A percentile compares a stretch with the other conserved stretches of the same genome.
These are phyloP conservation scores for Yamadazyma tumulicola DNA, from an alignment of 805 yeast species.

Conservation along the genomic window DNA sequence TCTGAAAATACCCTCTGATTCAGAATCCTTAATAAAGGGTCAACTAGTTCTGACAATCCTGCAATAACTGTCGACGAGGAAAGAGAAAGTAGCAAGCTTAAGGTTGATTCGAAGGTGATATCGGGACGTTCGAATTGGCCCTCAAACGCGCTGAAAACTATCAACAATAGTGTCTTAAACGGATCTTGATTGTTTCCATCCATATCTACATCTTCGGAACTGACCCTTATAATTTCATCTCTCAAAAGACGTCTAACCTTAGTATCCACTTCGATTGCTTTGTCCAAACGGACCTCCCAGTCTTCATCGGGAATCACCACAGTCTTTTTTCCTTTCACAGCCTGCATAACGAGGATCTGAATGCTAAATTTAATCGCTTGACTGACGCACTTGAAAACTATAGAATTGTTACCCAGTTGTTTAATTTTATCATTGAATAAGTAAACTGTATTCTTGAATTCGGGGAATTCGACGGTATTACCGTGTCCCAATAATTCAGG, in stretches of 20 bases:
- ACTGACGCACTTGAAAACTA: constrained; percentile 24
- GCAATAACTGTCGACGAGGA: constrained; percentile 25
- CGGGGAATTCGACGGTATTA: constrained; percentile 50
- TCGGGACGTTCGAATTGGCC: constrained; percentile 17
- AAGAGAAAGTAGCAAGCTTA: constrained; percentile 30
- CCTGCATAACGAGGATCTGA: constrained; percentile 62
- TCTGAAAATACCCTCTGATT: constrained; percentile 20
- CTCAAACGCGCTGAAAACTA: constrained; percentile 36
- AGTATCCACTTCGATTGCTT: constrained; percentile 61
- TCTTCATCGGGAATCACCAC: constrained; percentile 67
- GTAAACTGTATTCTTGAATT: constrained; percentile 39
- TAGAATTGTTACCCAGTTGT: constrained; percentile 19
- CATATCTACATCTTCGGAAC: constrained; percentile 15
- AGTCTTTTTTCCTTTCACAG: constrained; percentile 48
- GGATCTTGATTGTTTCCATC: constrained; percentile 11
- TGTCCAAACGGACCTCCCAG: constrained; percentile 68
- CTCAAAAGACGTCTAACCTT: constrained; percentile 35
- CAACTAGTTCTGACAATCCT: constrained; percentile 15
- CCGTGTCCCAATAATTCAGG: constrained; percentile 41
- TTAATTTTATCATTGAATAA: constrained; percentile 14
- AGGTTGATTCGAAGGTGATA: constrained; percentile 31
- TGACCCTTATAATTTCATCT: constrained; percentile 16
- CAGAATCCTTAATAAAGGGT: constrained; percentile 23
- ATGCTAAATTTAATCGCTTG: constrained; percentile 52
- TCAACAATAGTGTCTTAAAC: constrained; percentile 21